Evolutionary conservation across 2,329 filamentous ascomycete species (phyloP), one percentile per base, ranked within the genome.

Genomic region (Colletotrichum sansevieriae): DNA sequence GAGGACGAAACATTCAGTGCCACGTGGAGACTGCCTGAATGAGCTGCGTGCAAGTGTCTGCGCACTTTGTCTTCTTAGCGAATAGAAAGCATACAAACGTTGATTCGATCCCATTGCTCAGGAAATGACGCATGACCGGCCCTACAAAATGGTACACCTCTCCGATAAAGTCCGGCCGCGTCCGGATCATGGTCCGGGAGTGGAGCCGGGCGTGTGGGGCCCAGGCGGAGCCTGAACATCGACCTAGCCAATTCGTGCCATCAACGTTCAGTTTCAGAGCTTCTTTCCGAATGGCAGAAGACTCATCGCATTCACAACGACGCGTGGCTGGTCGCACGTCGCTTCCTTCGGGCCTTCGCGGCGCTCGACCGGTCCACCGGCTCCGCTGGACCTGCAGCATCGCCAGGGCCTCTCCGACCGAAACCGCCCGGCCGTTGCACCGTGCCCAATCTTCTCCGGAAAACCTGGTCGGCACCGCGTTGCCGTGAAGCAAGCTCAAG

Each of bases 401-500:
- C 60, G 60, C 60, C 29, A n/a, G 60, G 41, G 13, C 60, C 60
- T 46, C 47, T 52, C 56, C 63, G 41, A 44, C 15, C 57, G 44
- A 65, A 58, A 51, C 44, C 55, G 25, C 47, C 60, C 60, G 60
- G 20, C 41, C 60, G 49, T n/a, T 37, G 39, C 59, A 13, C 39
- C 59, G 59, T 55, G 59, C 46, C 25, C 41, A 18, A 25, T 9
- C 5, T n/a, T 18, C 4, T 12, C 46, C 55, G 49, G 60, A 33
- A 49, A 49, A 39, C 12, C 60, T 68, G 25, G 29, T 52, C 52
- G 60, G 33, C 29, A 54, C 46, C 65, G 61, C 15, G 12, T 10
- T 29, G 54, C 33, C 18, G 33, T 5, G 9, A 37, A 54, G 59
- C 13, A 65, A 68, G 55, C 61, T 68, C 61, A 59, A 68, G 55